Conservation (phyloP, 139 green algal species). For the Spirogloea muscicola region DNA sequence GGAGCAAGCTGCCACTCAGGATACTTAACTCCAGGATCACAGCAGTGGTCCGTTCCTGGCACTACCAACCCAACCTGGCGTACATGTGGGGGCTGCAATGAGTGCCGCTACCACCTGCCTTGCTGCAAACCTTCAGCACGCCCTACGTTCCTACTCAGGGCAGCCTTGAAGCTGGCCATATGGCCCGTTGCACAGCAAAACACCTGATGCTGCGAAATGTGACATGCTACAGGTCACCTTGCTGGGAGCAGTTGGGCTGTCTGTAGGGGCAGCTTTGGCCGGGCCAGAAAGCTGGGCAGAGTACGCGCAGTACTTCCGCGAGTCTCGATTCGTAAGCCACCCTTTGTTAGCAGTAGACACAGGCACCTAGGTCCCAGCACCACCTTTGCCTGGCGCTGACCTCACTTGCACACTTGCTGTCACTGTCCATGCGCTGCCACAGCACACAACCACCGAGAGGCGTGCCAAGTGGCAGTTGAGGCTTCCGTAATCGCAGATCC, state of each 20-base stretch:
- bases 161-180: neutral
- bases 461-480: too few relatives aligned
- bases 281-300: neutral
- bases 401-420: too few relatives aligned
- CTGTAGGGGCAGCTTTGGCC: neutral
- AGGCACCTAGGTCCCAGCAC: too few relatives aligned
- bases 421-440: too few relatives aligned
- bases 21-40: slow-evolving; percentile 14
- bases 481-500: too few relatives aligned
- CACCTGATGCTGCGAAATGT: neutral
- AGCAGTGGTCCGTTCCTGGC: neutral
- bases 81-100: too few relatives aligned
- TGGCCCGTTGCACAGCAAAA: too few relatives aligned
- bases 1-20: neutral
- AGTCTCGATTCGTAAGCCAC: slow-evolving; percentile 12
- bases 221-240: neutral
- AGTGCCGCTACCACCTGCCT: neutral
- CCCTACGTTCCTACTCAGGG: slow-evolving; percentile 4
- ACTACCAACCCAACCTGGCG: too few relatives aligned
- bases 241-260: neutral
- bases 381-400: too few relatives aligned
- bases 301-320: neutral
- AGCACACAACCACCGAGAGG: too few relatives aligned
- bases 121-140: neutral
- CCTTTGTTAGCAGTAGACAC: too few relatives aligned